Base-by-base conservation (phyloP, 371 early-diverging fungal species). In the Mucor circinelloides region DNA sequence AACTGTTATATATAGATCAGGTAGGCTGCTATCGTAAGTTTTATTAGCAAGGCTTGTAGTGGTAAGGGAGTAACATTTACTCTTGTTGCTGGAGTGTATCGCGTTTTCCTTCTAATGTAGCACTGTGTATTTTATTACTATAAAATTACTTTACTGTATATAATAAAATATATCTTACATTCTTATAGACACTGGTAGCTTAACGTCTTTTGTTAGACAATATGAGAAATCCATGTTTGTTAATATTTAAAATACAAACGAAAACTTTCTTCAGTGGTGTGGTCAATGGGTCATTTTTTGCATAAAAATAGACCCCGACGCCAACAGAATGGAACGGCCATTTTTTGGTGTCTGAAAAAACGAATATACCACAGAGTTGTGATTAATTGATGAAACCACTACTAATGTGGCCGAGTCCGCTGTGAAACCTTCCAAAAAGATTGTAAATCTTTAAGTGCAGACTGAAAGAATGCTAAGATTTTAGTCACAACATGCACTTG, bases 1-100 rank as follows among this genome's bases (percentile, higher is more conserved):
- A 32, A 89, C 90, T 4, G 88, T 89, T 1, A 92, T 84, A 73
- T 86, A 93, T 17, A 88, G 74, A 70, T 94, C 92, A 3, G 89
- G 71, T 54, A 82, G 56, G 46, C 21, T 50, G 67, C 31, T 66
- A 61, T 46, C 28, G 30, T 15, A 13, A 36, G 3, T 31, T 15
- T 55, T 30, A 31, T 30, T 55, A 55, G 50, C 12, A 23, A 10
- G 10, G 50, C 12, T 50, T 25, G 21, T n/a, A 23, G 12, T 2
- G 21, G 50, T 50, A 50, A 9, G 23, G n/a, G 17, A 44, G 21
- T 12, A 12, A 3, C 23, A 19, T 50, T 50, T 50, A 50, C 50
- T 50, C 50, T 50, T 50, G 36, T 27, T 30, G 34, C 25, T 38
- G 28, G 8, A 52, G 27, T 38, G 21, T 7, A 50, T 30, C 19